Percentiles rank a stretch among this genome's conserved stretches.
Conservation (phyloP, 768 basidiomycete species). For the Hypholoma fasciculare region DNA sequence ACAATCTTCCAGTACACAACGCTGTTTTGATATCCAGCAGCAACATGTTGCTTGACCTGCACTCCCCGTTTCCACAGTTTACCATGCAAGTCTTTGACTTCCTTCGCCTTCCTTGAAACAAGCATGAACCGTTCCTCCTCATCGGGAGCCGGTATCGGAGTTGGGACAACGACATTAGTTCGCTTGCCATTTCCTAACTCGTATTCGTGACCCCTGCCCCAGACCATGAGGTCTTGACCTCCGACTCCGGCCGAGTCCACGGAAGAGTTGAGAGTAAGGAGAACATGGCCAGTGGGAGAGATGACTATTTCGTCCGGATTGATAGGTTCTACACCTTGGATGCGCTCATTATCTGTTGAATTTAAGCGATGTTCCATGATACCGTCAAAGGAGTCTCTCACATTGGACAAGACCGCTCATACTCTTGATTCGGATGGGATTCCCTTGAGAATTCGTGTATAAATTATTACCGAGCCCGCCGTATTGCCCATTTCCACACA, state of each 20-base stretch:
- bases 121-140: slow-evolving; percentile 61
- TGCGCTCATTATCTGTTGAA: slow-evolving; percentile 62
- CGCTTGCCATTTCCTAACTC: slow-evolving; percentile 79
- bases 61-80: slow-evolving; percentile 59
- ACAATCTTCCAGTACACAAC: slow-evolving; percentile 70
- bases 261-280: slow-evolving; percentile 69
- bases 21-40: slow-evolving; percentile 63
- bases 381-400: slow-evolving; percentile 36
- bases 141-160: slow-evolving; percentile 46
- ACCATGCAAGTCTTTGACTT: slow-evolving; percentile 60
- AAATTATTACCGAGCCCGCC: slow-evolving; percentile 72
- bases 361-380: neutral
- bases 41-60: slow-evolving; percentile 63
- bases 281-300: slow-evolving; percentile 74
- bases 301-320: slow-evolving; percentile 62
- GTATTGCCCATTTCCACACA: slow-evolving; percentile 83
- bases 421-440: slow-evolving; percentile 71
- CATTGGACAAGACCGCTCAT: slow-evolving; percentile 88
- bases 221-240: slow-evolving; percentile 67
- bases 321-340: slow-evolving; percentile 62
- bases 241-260: slow-evolving; percentile 47
- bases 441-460: slow-evolving; percentile 71
- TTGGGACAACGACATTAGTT: slow-evolving; percentile 55
- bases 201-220: slow-evolving; percentile 74
- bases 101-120: slow-evolving; percentile 44